These are phyloP conservation scores for Leccinum imitatum DNA, from an alignment of 768 basidiomycete species.

Conservation along the genomic window DNA sequence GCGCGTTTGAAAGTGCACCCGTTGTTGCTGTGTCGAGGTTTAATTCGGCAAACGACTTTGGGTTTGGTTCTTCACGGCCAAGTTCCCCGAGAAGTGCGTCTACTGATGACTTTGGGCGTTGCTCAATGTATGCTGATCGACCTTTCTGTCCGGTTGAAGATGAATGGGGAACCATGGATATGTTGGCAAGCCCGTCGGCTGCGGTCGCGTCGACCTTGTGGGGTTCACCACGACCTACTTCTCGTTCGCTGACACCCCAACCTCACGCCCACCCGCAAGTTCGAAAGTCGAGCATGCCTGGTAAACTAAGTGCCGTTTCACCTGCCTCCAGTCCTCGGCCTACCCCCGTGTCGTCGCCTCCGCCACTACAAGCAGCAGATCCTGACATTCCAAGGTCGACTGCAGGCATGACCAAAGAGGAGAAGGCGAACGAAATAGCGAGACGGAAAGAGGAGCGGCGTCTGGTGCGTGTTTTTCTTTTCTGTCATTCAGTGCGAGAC, in stretches of 20 bases:
- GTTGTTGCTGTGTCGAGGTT: conserved; percentile 28
- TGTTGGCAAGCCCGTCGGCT: conserved; percentile 4
- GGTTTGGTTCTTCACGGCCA: conserved; percentile 22
- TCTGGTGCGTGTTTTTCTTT: conserved; percentile 50
- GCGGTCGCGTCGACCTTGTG: conserved; percentile 9
- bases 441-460: conserved; percentile 89
- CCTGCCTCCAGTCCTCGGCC: conserved; percentile 19
- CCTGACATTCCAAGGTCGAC: conserved; percentile 31
- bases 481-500: background rate
- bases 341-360: conserved; percentile 29
- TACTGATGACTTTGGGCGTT: background rate
- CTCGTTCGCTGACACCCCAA: conserved; percentile 25
- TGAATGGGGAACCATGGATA: conserved; percentile 26
- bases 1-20: conserved; percentile 70
- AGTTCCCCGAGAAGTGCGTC: conserved; percentile 15
- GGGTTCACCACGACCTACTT: conserved; percentile 19
- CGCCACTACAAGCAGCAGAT: conserved; percentile 6
- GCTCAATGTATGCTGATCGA: background rate
- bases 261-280: conserved; percentile 6
- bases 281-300: conserved; percentile 3
- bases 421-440: conserved; percentile 92
- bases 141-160: conserved; percentile 6
- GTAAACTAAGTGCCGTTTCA: conserved; percentile 8
- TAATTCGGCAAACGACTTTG: conserved; percentile 24
- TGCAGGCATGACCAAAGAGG: conserved; percentile 74